Conservation (phyloP, 305 asterid genomes). For the Fraxinus xanthoxyloides region DNA sequence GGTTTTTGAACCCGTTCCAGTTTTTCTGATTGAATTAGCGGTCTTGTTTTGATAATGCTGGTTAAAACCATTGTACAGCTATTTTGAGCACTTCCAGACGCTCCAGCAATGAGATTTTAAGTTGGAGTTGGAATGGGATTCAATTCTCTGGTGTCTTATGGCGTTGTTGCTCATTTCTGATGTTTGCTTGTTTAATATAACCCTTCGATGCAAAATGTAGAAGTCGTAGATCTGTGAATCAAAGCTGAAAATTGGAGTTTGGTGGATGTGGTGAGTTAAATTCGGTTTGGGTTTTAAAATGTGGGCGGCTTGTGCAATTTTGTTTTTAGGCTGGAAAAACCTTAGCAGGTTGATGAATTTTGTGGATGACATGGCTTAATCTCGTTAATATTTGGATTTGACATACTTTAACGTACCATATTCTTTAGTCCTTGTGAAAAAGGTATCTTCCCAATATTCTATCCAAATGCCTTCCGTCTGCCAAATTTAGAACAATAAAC, state of each 20-base stretch:
- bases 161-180: not conserved
- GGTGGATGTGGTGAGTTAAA: not conserved
- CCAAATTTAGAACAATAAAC: not conserved
- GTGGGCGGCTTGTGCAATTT: not conserved
- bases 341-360: not conserved
- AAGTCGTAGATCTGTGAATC: not conserved
- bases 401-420: not conserved
- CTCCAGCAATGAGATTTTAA: not conserved
- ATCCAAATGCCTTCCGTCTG: not conserved
- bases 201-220: not conserved
- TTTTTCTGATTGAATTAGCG: not conserved
- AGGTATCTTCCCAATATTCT: not conserved
- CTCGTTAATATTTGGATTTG: not conserved
- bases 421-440: not conserved
- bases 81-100: not conserved
- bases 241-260: not conserved
- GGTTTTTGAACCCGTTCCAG: not conserved
- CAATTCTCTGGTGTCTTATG: not conserved
- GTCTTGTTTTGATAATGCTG: not conserved
- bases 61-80: not conserved
- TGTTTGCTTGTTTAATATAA: not conserved
- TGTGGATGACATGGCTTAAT: not conserved
- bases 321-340: not conserved
- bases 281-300: not conserved
- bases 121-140: not conserved